Conservation (phyloP, 768 basidiomycete genomes). For the Termitomyces sp. region DNA sequence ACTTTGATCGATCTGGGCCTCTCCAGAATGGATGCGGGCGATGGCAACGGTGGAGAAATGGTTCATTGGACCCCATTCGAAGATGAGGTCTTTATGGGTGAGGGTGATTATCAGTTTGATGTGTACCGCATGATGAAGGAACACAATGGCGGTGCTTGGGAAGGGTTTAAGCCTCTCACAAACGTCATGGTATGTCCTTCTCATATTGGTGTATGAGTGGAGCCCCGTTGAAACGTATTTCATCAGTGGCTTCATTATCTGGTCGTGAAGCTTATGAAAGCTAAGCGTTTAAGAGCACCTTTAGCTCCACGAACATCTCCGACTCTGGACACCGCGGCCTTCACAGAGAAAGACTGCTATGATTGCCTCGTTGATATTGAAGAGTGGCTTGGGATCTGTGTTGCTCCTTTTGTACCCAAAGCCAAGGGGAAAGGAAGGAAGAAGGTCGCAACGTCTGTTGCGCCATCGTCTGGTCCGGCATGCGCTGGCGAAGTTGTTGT, state of each 20-base stretch:
- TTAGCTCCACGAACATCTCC: conserved; percentile 28
- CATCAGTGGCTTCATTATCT: conserved; percentile 90
- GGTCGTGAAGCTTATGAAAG: conserved; percentile 59
- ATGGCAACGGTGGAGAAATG: conserved; percentile 35
- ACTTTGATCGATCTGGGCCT: conserved; percentile 95
- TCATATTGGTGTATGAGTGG: background rate
- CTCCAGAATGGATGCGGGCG: conserved; percentile 70
- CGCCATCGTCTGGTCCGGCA: conserved; percentile 22
- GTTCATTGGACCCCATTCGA: conserved; percentile 82
- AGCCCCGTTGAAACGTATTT: conserved; percentile 6
- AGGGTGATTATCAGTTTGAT: conserved; percentile 94
- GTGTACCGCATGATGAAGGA: conserved; percentile 85
- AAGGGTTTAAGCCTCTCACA: conserved; percentile 70
- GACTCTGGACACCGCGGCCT: conserved; percentile 31
- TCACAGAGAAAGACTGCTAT: conserved; percentile 65
- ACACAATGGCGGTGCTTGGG: conserved; percentile 62
- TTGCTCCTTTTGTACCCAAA: conserved; percentile 31
- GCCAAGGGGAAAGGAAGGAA: conserved; percentile 31
- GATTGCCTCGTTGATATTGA: conserved; percentile 66
- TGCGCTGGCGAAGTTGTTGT: conserved; percentile 60
- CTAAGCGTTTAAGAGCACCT: conserved; percentile 63
- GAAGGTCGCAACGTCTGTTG: conserved; percentile 17
- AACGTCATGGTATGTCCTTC: conserved; percentile 75
- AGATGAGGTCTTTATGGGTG: conserved; percentile 86
- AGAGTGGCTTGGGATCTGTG: conserved; percentile 41